Evolutionary conservation across 805 yeast species (phyloP), one percentile per base, ranked within the genome.

Genomic region (Cyberlindnera mycetangii): DNA sequence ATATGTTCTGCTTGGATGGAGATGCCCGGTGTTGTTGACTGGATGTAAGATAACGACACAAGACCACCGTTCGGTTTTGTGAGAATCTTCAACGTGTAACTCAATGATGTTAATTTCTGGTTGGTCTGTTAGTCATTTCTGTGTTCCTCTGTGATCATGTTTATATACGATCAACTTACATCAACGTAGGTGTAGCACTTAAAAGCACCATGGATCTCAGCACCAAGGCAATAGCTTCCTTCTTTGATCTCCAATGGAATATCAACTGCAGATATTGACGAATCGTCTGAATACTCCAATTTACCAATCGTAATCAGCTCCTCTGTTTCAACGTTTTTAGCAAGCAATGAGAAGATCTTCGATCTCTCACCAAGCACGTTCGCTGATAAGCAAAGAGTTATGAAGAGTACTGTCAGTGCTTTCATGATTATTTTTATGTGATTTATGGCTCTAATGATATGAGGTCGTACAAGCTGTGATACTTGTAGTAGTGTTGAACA

Each of bases 211-310:
- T 51, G 53, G 15, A 47, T 37, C 22, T 52, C 46, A 4, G 56
- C 51, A 12, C 62, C 62, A 5, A 59, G 32, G 30, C 60, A 54
- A 47, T 56, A 58, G 3, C 39, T n/a, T 4, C 56, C 60, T 2
- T 40, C 39, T 9, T 31, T 21, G 3, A 32, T 15, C 1, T 34
- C 45, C 9, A 30, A 4, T 8, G 40, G 42, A 1, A 37, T 41
- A 27, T 41, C 49, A 1, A 28, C 37, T 4, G 36, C 35, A 19
- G 41, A 44, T 4, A 38, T 17, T 4, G 34, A 9, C 7, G 39
- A 17, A 3, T 42, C 7, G 12, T 45, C 52, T 19, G 34, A 32
- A 36, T 39, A 39, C 19, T 42, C 37, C 7, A 49, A 27, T 3
- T 20, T 37, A n/a, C 49, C 52, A 21, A 49, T 49, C 15, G 45